Evolutionary conservation across 2,329 filamentous ascomycete genomes (phyloP), one percentile per base, ranked within the genome.

Genomic region (Fusarium nanum): DNA sequence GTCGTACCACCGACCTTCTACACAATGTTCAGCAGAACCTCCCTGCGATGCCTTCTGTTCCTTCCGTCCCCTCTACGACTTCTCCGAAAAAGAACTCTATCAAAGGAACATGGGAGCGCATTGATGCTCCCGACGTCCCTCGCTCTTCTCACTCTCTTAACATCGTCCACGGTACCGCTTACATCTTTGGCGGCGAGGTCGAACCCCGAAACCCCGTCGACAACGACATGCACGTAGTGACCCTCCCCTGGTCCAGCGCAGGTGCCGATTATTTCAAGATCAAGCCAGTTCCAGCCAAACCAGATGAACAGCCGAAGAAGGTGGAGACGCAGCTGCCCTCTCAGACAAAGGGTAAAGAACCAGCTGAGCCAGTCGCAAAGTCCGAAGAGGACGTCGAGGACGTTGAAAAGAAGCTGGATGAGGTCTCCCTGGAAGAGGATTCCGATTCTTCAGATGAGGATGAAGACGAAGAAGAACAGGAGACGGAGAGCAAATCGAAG

Each of bases 131-230:
- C 5, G 70, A 83, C 2, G 84, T 94, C 10, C 88, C 88, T 41
- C 89, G 92, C 56, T 95, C 93, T 2, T 94, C 92, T 1, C 93
- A 96, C 76, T 86, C 88, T 5, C 78, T 94, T 71, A 86, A 92
- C 45, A 85, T 91, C 47, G 77, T 90, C 48, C 81, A 81, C 34
- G 81, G 84, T 27, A 81, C 81, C 41, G 85, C 86, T 44, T 91
- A 89, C 78, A 84, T 97, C 73, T 97, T 94, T 76, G 93, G 93
- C 64, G 93, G 93, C 71, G 93, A 96, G 78, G 79, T 90, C 60
- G 81, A 83, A 47, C 86, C 91, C 5, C 85, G 89, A 49, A 82
- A 92, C 75, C 90, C 91, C 9, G 85, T 91, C 59, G 92, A 94
- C 80, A 93, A 93, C 76, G 84, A 89, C 71, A 85, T 96, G 78